These are phyloP conservation scores for Rhizopus arrhizus DNA, from an alignment of 371 early-diverging fungal species.

Conservation along the genomic window DNA sequence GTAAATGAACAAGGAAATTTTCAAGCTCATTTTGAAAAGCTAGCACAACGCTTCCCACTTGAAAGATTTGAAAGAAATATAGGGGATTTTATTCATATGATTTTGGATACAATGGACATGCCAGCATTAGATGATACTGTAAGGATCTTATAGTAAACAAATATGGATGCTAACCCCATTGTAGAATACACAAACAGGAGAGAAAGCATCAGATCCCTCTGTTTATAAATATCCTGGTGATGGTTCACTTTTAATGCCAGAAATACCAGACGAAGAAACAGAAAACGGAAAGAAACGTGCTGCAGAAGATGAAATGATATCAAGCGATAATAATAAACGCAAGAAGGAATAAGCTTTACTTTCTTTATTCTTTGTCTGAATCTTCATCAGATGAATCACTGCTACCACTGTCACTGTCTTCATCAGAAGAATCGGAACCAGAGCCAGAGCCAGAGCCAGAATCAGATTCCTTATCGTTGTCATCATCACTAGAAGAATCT, in stretches of 20 bases:
- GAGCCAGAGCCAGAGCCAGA: neutral
- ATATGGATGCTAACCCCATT: neutral
- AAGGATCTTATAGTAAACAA: constrained; percentile 2
- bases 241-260: constrained; percentile 48
- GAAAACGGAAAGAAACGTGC: constrained; percentile 7
- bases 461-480: no score
- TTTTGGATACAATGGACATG: constrained; percentile 41
- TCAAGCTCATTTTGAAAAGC: constrained; percentile 51
- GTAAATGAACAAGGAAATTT: constrained; percentile 33
- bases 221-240: constrained; percentile 53
- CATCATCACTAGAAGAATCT: no score
- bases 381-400: neutral
- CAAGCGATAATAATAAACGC: constrained; percentile 9
- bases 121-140: constrained; percentile 52
- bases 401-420: neutral
- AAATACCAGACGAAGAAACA: constrained; percentile 31
- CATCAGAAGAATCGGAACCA: neutral
- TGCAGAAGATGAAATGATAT: neutral
- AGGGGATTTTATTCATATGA: constrained; percentile 50
- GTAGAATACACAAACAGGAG: neutral
- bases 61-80: constrained; percentile 49
- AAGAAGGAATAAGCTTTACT: neutral
- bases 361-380: neutral
- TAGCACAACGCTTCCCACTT: constrained; percentile 56
- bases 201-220: constrained; percentile 13